These are phyloP conservation scores for Lyophyllum atratum DNA, from an alignment of 768 basidiomycete species.

Conservation along the genomic window DNA sequence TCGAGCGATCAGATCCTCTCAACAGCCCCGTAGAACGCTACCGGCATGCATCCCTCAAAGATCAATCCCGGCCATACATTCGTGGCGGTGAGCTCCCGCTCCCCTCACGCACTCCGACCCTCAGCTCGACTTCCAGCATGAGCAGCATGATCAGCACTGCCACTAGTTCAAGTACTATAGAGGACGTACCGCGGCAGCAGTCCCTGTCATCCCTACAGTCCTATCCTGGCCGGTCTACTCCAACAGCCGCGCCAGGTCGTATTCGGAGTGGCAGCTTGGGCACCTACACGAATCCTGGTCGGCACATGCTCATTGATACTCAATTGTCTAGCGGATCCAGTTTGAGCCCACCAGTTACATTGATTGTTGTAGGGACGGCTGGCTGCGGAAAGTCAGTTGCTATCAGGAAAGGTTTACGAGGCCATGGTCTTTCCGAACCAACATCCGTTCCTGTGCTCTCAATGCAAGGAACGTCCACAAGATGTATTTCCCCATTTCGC, in stretches of 20 bases:
- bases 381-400: conserved; percentile 87
- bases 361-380: conserved; percentile 78
- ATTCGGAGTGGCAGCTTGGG: conserved; percentile 66
- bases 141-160: conserved; percentile 39
- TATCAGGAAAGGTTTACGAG: conserved; percentile 74
- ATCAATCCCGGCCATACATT: conserved; percentile 40
- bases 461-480: conserved; percentile 33
- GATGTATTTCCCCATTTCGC: conserved; percentile 33
- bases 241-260: conserved; percentile 37
- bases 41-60: conserved; percentile 52
- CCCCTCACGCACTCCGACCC: conserved; percentile 52
- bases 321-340: conserved; percentile 26
- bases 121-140: conserved; percentile 38
- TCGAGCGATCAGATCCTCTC: conserved; percentile 51
- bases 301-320: conserved; percentile 38
- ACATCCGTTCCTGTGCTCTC: conserved; percentile 31
- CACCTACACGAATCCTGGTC: conserved; percentile 38
- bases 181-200: conserved; percentile 39
- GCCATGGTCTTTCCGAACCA: conserved; percentile 53
- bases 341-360: conserved; percentile 42
- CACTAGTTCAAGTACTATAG: conserved; percentile 35
- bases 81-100: conserved; percentile 65
- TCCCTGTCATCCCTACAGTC: conserved; percentile 40
- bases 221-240: conserved; percentile 25
- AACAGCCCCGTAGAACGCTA: conserved; percentile 42